Conservation (phyloP, 331 rosid genomes). For the Erythrophleum ivorense region DNA sequence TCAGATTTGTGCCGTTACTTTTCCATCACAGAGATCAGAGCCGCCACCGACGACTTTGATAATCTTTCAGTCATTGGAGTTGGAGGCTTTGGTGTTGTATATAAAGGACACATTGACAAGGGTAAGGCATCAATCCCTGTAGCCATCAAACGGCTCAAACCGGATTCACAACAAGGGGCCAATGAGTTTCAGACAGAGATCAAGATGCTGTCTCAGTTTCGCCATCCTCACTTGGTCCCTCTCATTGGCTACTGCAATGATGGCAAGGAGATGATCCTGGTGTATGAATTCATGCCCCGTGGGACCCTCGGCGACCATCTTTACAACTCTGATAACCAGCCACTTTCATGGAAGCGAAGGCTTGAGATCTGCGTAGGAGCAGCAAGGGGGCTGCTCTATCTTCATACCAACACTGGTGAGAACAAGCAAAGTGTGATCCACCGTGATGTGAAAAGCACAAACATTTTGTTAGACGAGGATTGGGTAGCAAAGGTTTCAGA, state of each 20-base stretch:
- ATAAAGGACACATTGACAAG: slow-evolving; percentile 29
- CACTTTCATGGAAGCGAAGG: slow-evolving; percentile 39
- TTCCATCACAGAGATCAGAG: slow-evolving; percentile 40
- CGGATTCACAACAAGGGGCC: slow-evolving; percentile 44
- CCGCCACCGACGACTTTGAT: slow-evolving; percentile 47
- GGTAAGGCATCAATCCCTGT: neutral
- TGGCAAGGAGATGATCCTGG: slow-evolving; percentile 41
- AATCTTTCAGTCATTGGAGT: slow-evolving; percentile 29
- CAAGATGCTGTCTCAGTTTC: slow-evolving; percentile 40
- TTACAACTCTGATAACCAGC: neutral
- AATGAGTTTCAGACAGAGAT: slow-evolving; percentile 47
- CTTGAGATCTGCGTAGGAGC: slow-evolving; percentile 41
- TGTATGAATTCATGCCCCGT: slow-evolving; percentile 49
- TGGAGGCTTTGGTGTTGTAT: slow-evolving; percentile 50
- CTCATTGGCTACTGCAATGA: slow-evolving; percentile 48
- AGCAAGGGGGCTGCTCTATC: slow-evolving; percentile 44
- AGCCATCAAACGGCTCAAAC: slow-evolving; percentile 47
- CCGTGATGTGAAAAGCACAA: slow-evolving; percentile 52
- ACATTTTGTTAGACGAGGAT: slow-evolving; percentile 40
- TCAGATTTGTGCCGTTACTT: slow-evolving; percentile 36
- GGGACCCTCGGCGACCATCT: slow-evolving; percentile 47
- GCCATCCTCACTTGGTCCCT: slow-evolving; percentile 43
- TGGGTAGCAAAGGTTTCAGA: slow-evolving; percentile 53
- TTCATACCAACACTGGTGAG: slow-evolving; percentile 13
- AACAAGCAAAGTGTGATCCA: slow-evolving; percentile 40